phyloP scores from a whole-genome alignment of 306 rosid genomes.

The Castanea sativa region DNA sequence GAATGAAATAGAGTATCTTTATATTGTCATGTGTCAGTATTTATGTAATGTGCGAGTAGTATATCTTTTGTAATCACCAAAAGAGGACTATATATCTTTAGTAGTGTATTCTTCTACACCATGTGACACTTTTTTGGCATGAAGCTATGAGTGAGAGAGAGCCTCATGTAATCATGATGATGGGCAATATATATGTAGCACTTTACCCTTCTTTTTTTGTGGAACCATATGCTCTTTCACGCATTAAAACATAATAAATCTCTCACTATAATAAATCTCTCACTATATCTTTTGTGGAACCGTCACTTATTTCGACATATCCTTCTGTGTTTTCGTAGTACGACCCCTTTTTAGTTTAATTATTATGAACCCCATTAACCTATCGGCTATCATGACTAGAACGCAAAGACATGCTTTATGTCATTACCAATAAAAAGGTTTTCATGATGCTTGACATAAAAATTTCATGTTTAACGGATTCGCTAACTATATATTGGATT shows the following conservation, averaged over 20 bases:
- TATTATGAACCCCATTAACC: constrained; percentile 41
- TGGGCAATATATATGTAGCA: constrained; percentile 21
- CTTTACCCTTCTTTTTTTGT: constrained; percentile 22
- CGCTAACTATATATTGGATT: constrained; percentile 5
- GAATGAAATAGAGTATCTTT: not conserved
- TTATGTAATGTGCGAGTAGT: not conserved
- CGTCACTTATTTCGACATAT: constrained; percentile 22
- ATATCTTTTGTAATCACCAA: constrained; percentile 23
- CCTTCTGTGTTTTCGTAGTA: constrained; percentile 47
- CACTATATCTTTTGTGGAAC: not conserved
- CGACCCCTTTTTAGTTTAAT: constrained; percentile 61
- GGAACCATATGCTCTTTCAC: constrained; percentile 16
- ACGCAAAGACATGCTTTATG: constrained; percentile 63
- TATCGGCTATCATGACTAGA: constrained; percentile 40
- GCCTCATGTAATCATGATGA: constrained; percentile 50
- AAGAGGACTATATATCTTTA: constrained; percentile 33
- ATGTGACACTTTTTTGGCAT: constrained; percentile 43
- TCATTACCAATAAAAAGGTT: constrained; percentile 69
- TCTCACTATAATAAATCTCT: constrained; percentile 29
- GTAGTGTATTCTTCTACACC: constrained; percentile 34
- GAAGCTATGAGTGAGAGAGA: constrained; percentile 44
- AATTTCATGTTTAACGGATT: constrained; percentile 11
- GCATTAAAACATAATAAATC: constrained; percentile 34
- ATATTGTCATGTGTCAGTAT: not conserved
- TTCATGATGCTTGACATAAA: constrained; percentile 31